Percentiles rank a stretch among this genome's conserved stretches.
Evolutionary conservation across 495 filamentous ascomycete genomes (phyloP).

Genomic region (Tuber microsphaerosporum): DNA sequence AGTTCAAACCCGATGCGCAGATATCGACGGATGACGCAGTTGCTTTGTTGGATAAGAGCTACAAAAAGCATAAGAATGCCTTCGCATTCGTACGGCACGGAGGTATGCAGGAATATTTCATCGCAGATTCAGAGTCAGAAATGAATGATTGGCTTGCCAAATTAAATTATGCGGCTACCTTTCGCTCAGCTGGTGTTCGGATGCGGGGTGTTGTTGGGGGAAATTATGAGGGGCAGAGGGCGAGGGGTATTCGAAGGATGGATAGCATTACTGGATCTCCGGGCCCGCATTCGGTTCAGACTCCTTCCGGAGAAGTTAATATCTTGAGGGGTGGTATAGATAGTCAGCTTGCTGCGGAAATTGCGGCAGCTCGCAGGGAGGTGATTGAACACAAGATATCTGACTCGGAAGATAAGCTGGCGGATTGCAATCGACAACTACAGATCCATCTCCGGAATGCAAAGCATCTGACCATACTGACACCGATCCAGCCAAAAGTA

Average conservation of each 20-base stretch:
- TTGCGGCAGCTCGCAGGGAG: constrained; percentile 68
- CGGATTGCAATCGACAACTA: constrained; percentile 62
- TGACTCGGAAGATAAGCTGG: constrained; percentile 75
- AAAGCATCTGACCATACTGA: constrained; percentile 81
- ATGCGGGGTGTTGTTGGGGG: constrained; percentile 80
- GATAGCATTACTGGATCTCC: constrained; percentile 51
- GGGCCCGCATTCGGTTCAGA: constrained; percentile 55
- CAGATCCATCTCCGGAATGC: constrained; percentile 81
- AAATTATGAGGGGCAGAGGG: constrained; percentile 74
- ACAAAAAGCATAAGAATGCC: constrained; percentile 94
- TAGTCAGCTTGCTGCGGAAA: constrained; percentile 70
- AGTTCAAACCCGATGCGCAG: constrained; percentile 86
- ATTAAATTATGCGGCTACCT: constrained; percentile 91
- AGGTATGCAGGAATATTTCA: constrained; percentile 79
- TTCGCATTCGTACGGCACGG: constrained; percentile 87
- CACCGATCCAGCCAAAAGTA: constrained; percentile 78
- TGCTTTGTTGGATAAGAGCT: constrained; percentile 73
- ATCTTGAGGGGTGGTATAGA: constrained; percentile 64
- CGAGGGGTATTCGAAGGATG: constrained; percentile 63
- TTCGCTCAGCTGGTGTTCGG: constrained; percentile 82
- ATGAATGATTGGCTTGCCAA: constrained; percentile 97
- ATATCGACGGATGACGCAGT: constrained; percentile 91
- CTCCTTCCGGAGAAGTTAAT: constrained; percentile 62
- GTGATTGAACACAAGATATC: constrained; percentile 75
- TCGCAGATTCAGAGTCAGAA: constrained; percentile 79